Evolutionary conservation across 192 early-diverging fungal species (phyloP), one percentile per base, ranked within the genome.

Genomic region (Coemansia sp.): DNA sequence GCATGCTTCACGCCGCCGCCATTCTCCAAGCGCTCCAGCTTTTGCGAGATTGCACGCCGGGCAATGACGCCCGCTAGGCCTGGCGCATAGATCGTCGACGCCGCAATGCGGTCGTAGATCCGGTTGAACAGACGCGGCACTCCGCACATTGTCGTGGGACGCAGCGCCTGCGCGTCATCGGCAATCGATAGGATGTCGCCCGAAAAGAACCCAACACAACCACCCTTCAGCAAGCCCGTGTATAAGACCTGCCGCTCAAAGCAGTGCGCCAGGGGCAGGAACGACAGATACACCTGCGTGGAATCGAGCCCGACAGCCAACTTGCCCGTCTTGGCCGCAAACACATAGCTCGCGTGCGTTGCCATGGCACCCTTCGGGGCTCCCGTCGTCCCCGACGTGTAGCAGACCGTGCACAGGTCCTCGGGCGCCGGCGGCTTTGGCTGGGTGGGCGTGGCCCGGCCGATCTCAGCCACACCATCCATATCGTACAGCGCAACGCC

Each of bases 41-140:
- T 89, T 37, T 78, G 56, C 16, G 62, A 55, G 7, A 84, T 69
- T 5, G 81, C 85, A 4, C 40, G 60, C 34, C 81, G 80, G 9
- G 82, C 66, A 30, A 89, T 78, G 31, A 81, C 75, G 38, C 81
- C 81, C 6, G 75, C 41, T 27, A 85, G 42, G 9, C 85, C 83
- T 0, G 84, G 79, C 0, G 82, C 83, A 16, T 84, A 64, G 17
- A 89, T 51, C 2, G 75, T 78, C 7, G 69, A 39, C 0, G 76
- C 64, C 8, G 57, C 56, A 22, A 98, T 84, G 22, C 80, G 84
- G 67, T 89, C 90, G 64, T 96, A 89, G 38, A 98, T 84, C 46
- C 87, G 80, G 73, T 94, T 96, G 60, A 92, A 85, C 43, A 97
- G 67, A 28, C 96, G 80, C 4, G 96, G 94, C 4, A 99, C 94